Percentiles rank a stretch among this genome's conserved stretches.
These are phyloP conservation scores for Salix exigua DNA, from an alignment of 345 rosid species.

Conservation along the genomic window DNA sequence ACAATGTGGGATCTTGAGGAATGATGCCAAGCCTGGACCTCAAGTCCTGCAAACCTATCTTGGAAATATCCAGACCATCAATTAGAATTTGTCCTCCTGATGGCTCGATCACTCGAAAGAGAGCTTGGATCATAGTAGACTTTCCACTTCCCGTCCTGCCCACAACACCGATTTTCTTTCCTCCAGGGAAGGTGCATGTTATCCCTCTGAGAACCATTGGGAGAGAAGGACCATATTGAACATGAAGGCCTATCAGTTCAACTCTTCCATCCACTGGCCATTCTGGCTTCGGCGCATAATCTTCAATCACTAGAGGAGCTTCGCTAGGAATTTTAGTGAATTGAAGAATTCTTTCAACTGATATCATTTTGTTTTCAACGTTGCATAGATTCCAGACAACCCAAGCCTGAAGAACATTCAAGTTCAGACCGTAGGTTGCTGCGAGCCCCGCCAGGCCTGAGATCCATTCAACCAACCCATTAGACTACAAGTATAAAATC, in stretches of 20 bases:
- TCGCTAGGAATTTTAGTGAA: constrained; percentile 52
- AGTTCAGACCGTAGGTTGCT: constrained; percentile 58
- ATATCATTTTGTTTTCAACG: constrained; percentile 77
- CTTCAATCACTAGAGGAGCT: constrained; percentile 47
- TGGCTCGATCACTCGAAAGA: constrained; percentile 61
- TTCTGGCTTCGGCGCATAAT: constrained; percentile 33
- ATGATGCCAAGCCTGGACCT: constrained; percentile 58
- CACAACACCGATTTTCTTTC: constrained; percentile 71
- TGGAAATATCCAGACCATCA: constrained; percentile 47
- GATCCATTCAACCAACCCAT: constrained; percentile 7
- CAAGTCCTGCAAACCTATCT: constrained; percentile 59
- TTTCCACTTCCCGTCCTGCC: constrained; percentile 93
- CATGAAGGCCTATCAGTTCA: constrained; percentile 46
- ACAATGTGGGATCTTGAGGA: constrained; percentile 74
- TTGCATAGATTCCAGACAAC: constrained; percentile 74
- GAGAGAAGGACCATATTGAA: constrained; percentile 47
- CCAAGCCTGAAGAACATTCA: constrained; percentile 76
- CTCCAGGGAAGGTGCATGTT: constrained; percentile 61
- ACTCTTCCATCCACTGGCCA: constrained; percentile 59
- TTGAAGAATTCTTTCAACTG: constrained; percentile 68
- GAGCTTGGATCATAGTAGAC: constrained; percentile 59
- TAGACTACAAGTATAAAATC: neutral
- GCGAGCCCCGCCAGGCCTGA: constrained; percentile 67
- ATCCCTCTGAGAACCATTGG: constrained; percentile 64
- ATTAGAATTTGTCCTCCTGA: constrained; percentile 48